These are phyloP conservation scores for Linum usitatissimum DNA, from an alignment of 345 rosid genomes.

Conservation along the genomic window DNA sequence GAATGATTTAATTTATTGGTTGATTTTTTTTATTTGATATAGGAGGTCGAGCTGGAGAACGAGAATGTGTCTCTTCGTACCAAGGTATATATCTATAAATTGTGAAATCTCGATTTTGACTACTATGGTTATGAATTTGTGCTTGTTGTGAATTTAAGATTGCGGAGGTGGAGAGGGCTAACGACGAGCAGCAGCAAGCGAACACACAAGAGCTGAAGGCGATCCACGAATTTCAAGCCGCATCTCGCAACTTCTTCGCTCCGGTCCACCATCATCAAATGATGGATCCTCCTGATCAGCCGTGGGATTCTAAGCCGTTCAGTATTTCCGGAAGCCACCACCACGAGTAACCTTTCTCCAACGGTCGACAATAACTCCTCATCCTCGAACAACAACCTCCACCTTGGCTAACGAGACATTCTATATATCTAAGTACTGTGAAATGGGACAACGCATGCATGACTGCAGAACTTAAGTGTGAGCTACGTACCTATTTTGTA, in stretches of 20 bases:
- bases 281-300: conserved; percentile 20
- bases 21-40: not conserved
- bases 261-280: conserved; percentile 18
- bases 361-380: no score
- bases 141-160: conserved; percentile 31
- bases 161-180: conserved; percentile 70
- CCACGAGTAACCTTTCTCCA: no score
- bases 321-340: no score
- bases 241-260: conserved; percentile 78
- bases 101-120: no score
- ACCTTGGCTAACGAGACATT: no score
- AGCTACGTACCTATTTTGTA: no score
- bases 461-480: no score
- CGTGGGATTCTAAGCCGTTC: no score
- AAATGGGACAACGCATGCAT: no score
- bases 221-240: conserved; percentile 55
- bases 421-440: no score
- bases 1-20: not conserved
- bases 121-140: no score
- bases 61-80: conserved; percentile 70
- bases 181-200: conserved; percentile 30
- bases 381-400: no score
- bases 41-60: conserved; percentile 91
- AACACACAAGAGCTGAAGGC: conserved; percentile 71
- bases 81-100: conserved; percentile 34